Conservation (phyloP, 108 stramenopile genomes). For the Skeletonema costatum region DNA sequence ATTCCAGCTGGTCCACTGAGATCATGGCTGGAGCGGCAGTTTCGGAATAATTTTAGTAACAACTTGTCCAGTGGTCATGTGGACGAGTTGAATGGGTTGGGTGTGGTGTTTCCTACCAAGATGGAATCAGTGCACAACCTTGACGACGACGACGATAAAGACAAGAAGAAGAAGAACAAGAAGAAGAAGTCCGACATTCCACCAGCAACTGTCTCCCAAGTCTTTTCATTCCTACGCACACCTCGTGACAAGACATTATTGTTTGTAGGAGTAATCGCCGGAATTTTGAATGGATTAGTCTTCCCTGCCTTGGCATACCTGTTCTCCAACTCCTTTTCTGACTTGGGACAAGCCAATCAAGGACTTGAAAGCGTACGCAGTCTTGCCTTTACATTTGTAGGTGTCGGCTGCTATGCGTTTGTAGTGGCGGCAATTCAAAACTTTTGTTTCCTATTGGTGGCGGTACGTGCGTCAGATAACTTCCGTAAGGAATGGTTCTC, state of each 20-base stretch:
- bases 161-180: slow-evolving; percentile 16
- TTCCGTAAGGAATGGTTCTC: slow-evolving; percentile 65
- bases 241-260: slow-evolving; percentile 19
- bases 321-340: slow-evolving; percentile 51
- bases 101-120: not conserved
- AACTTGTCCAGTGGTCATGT: not conserved
- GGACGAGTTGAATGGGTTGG: not conserved
- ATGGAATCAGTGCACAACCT: not conserved
- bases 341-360: slow-evolving; percentile 41
- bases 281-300: slow-evolving; percentile 43
- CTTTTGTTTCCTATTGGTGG: slow-evolving; percentile 49
- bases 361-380: slow-evolving; percentile 32
- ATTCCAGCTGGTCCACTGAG: not conserved
- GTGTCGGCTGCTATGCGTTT: slow-evolving; percentile 62
- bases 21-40: not conserved
- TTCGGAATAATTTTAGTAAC: not conserved
- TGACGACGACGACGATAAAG: not conserved
- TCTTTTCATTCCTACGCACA: slow-evolving; percentile 47
- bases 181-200: slow-evolving; percentile 12
- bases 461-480: slow-evolving; percentile 37
- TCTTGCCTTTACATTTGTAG: slow-evolving; percentile 59
- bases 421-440: slow-evolving; percentile 44
- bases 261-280: slow-evolving; percentile 26
- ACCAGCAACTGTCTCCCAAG: slow-evolving; percentile 34
- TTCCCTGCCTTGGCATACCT: slow-evolving; percentile 63